Base-by-base conservation (phyloP, 2,329 filamentous ascomycete genomes). In the Fusarium clavum region DNA sequence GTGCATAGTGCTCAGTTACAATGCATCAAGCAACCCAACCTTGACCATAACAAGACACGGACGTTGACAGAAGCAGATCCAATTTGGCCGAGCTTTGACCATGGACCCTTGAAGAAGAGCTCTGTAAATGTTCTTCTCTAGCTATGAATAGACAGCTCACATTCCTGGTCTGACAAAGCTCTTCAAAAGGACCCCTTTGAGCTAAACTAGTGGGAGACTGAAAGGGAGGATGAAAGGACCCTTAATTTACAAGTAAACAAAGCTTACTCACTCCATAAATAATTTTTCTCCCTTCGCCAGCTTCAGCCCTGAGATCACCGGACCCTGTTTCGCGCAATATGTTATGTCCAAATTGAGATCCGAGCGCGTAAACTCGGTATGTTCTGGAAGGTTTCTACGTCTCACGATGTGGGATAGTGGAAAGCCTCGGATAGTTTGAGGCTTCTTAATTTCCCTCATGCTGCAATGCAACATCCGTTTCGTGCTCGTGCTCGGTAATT, bases 311-410 rank as follows among this genome's bases (percentile, higher is more conserved):
- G 63, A 30, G 38, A 62, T 48, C 43, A 54, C 32, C 38, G 44
- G 48, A 27, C 30, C 45, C 24, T 64, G n/a, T 22, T 57, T 59
- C 41, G 34, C 53, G 20, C 44, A 34, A n/a, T 3, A 38, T 38
- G 34, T 38, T 38, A 32, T 46, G 57, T 59, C 22, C 51, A 49
- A n/a, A 43, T 44, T 64, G 41, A 54, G 58, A 64, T 56, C 60
- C 41, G 41, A 71, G 63, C 60, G 60, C 49, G 43, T 55, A 27
- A 12, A 27, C 30, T 47, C 52, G 48, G 60, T 51, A 51, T 51
- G 61, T 70, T 71, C 68, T 71, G 46, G 67, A 70, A 68, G 56
- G 58, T 32, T 44, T 34, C 43, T 40, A 57, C 43, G 45, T 65
- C 61, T 65, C 61, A 60, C 57, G 49, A 53, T 30, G 14, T 53